Conservation (phyloP, 1,139 yeast species). For the Petasospora fabianii region DNA sequence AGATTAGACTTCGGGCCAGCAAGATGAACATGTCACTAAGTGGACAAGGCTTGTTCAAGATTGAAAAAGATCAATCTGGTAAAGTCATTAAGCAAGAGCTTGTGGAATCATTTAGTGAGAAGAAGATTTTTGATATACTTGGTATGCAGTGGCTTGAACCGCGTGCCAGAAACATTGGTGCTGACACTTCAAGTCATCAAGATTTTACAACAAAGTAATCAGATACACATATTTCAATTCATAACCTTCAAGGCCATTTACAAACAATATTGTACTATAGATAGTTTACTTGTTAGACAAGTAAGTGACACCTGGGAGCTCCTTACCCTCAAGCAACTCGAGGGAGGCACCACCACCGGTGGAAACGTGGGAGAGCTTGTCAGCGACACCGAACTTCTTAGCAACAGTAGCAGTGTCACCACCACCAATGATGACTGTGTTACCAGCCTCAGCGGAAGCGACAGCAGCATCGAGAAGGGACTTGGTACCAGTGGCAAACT, state of each 20-base stretch:
- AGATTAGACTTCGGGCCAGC: conserved; percentile 43
- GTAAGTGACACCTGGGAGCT: conserved; percentile 92
- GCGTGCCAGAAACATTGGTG: conserved; percentile 38
- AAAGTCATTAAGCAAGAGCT: conserved; percentile 24
- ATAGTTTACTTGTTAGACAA: conserved; percentile 59
- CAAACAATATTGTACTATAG: not conserved
- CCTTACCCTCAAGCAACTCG: conserved; percentile 97
- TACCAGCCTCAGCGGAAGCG: conserved; percentile 78
- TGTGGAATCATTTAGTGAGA: conserved; percentile 47
- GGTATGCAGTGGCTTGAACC: conserved; percentile 47
- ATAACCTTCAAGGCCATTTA: not conserved
- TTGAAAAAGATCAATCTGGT: conserved; percentile 8
- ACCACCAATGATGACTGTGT: conserved; percentile 97
- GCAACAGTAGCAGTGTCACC: conserved; percentile 99
- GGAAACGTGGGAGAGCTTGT: conserved; percentile 92
- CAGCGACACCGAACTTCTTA: conserved; percentile 93
- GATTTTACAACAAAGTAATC: not conserved
- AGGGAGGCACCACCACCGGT: conserved; percentile 99
- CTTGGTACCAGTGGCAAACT: conserved; percentile 87
- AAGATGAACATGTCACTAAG: conserved; percentile 43
- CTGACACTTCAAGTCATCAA: conserved; percentile 5
- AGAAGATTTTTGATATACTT: conserved; percentile 43
- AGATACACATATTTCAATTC: not conserved
- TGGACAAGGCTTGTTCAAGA: conserved; percentile 45
- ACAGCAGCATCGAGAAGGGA: conserved; percentile 83